Evolutionary conservation across 768 basidiomycete genomes (phyloP), one percentile per base, ranked within the genome.

Genomic region (Amanita jacksonii): DNA sequence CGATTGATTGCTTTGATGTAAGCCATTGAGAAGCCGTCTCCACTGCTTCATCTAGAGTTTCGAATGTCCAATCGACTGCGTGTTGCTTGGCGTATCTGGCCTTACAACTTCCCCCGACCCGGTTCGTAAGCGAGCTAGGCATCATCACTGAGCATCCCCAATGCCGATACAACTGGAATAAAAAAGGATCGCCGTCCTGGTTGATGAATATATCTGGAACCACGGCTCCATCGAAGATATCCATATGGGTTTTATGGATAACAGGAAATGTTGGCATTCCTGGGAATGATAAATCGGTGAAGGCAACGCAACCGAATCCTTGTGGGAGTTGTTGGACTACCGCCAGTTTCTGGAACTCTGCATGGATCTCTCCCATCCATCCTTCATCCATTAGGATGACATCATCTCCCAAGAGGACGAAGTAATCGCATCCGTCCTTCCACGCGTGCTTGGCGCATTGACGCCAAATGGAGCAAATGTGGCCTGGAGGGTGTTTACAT

Each of bases 201-300:
- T 78, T 77, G 33, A 76, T 54, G 54, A 78, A 79, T 18, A 58
- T 49, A 10, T 70, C 60, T 0, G 77, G 77, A 10, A 80, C 53
- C 18, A 78, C 62, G 8, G 65, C 55, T 4, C 75, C 74, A 0
- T 56, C 46, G 49, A 80, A 79, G 34, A 77, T 70, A 23, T 76
- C 68, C 55, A 80, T 59, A 51, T 80, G 78, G 0, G 60, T 70
- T 19, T 68, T 67, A 45, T 77, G 74, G 34, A 80, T 39, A 40
- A 78, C 62, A 1, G 79, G 78, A 50, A 79, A 78, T 0, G 76
- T 78, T 0, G 76, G 76, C 74, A 79, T 77, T 0, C 75, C 79
- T 0, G 71, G 73, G 50, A 77, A 79, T 7, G 66, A 62, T 13
- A 54, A 59, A 49, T 78, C 75, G 5, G 68, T 75, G 57, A 80